Conservation (phyloP, 495 filamentous ascomycete genomes). For the Glonium stellatum region DNA sequence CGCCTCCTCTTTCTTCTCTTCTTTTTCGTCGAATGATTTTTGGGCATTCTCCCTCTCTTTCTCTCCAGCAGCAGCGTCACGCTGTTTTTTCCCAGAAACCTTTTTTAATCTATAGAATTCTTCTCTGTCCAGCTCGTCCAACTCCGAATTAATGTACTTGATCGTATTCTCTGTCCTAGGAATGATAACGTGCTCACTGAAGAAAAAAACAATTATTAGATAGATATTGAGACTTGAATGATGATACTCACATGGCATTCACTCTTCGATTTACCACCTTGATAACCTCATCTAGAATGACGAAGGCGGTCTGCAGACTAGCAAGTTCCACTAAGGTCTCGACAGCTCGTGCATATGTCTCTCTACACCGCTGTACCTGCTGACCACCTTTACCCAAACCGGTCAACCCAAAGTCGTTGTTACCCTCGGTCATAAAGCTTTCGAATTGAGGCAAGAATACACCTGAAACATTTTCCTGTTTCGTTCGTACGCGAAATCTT, state of each 20-base stretch:
- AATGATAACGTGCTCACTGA: slow-evolving; percentile 90
- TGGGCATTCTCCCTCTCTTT: slow-evolving; percentile 41
- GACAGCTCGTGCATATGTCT: slow-evolving; percentile 95
- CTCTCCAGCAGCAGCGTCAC: slow-evolving; percentile 68
- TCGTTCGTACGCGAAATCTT: slow-evolving; percentile 83
- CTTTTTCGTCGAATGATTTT: slow-evolving; percentile 36
- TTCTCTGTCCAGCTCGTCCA: slow-evolving; percentile 96
- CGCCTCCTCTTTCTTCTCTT: slow-evolving; percentile 40
- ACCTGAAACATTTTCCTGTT: slow-evolving; percentile 97
- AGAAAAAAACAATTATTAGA: not conserved
- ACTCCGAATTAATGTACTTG: slow-evolving; percentile 98
- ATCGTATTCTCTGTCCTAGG: slow-evolving; percentile 98
- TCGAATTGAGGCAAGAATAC: slow-evolving; percentile 92
- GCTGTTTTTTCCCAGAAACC: slow-evolving; percentile 90
- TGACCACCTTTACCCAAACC: slow-evolving; percentile 95
- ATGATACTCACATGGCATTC: slow-evolving; percentile 75
- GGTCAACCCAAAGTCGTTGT: slow-evolving; percentile 93
- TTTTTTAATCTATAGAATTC: slow-evolving; percentile 99
- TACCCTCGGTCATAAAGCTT: slow-evolving; percentile 74
- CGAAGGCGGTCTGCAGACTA: slow-evolving; percentile 95
- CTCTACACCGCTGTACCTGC: slow-evolving; percentile 88
- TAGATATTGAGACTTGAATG: not conserved
- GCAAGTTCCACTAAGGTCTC: slow-evolving; percentile 96
- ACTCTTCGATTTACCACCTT: slow-evolving; percentile 98
- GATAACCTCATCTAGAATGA: slow-evolving; percentile 97